phyloP scores from a whole-genome alignment of 2,329 filamentous ascomycete genomes.

The Aspergillaceae sp. region DNA sequence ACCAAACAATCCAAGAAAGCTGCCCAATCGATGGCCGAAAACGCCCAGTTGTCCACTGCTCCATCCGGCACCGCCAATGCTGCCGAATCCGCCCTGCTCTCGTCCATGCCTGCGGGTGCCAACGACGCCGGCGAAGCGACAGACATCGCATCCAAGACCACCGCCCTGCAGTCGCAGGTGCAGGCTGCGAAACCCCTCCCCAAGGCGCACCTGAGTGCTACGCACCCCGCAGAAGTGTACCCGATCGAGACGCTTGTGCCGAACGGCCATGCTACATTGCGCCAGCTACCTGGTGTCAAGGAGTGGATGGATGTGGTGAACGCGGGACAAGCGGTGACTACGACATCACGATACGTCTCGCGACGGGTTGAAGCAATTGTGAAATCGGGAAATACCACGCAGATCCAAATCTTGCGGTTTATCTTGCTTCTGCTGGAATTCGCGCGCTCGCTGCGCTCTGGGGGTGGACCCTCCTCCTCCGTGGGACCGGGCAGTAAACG shows the following conservation, averaged over 20 bases:
- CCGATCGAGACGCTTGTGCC: conserved; percentile 35
- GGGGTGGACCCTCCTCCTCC: conserved; percentile 14
- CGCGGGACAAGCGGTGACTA: conserved; percentile 27
- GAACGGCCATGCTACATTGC: conserved; percentile 32
- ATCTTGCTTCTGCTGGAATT: conserved; percentile 39
- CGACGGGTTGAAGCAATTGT: conserved; percentile 34
- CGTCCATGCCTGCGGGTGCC: conserved; percentile 31
- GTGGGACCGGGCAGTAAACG: conserved; percentile 30
- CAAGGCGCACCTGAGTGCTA: conserved; percentile 33
- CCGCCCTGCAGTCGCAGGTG: conserved; percentile 32
- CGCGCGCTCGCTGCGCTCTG: conserved; percentile 25
- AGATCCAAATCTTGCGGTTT: conserved; percentile 38
- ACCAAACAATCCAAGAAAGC: conserved; percentile 44
- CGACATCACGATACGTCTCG: conserved; percentile 38
- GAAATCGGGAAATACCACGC: conserved; percentile 30
- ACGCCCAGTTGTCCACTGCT: conserved; percentile 37
- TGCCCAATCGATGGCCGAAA: conserved; percentile 40
- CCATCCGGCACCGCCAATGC: conserved; percentile 27
- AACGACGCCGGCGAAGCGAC: conserved; percentile 7
- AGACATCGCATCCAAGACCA: conserved; percentile 24
- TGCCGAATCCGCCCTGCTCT: conserved; percentile 36
- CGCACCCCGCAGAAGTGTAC: conserved; percentile 40
- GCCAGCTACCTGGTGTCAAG: conserved; percentile 32
- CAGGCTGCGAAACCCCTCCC: conserved; percentile 41
- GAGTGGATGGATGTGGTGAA: conserved; percentile 36